A percentile compares a stretch with the other conserved stretches of the same genome.
phyloP scores from a whole-genome alignment of 2,329 filamentous ascomycete species.

The Trichoderma gracile region DNA sequence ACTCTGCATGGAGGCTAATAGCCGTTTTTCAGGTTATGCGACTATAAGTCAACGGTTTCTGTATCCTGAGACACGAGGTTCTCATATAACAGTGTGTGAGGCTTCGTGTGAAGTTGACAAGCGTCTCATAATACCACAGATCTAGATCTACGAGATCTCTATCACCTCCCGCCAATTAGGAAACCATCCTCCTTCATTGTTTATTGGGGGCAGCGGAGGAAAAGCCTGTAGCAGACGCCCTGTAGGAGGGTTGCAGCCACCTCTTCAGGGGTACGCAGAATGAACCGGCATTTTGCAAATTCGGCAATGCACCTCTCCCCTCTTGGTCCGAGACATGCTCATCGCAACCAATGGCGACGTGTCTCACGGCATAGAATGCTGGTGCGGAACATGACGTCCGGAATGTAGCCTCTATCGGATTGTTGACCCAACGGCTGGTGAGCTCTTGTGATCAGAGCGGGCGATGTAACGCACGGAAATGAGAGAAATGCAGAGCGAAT shows the following conservation, averaged over 20 bases:
- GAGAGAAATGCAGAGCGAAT: not conserved
- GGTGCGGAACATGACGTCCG: constrained; percentile 11
- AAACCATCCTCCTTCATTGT: not conserved
- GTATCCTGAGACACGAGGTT: too few relatives aligned
- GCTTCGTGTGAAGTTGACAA: not conserved
- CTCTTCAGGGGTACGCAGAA: constrained; percentile 20
- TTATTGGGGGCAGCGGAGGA: not conserved
- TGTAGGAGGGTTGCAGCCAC: constrained; percentile 21
- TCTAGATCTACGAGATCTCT: constrained; percentile 21
- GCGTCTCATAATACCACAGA: not conserved
- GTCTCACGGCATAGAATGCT: constrained; percentile 8
- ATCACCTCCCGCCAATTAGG: not conserved
- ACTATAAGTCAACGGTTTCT: not conserved
- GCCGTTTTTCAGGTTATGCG: not conserved
- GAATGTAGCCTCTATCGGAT: not conserved
- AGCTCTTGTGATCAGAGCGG: constrained; percentile 1
- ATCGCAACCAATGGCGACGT: constrained; percentile 20
- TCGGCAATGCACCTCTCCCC: constrained; percentile 20
- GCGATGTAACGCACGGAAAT: constrained; percentile 22
- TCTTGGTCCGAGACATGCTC: constrained; percentile 16
- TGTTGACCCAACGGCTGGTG: constrained; percentile 2
- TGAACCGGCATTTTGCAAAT: constrained; percentile 8
- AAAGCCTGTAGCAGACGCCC: not conserved
- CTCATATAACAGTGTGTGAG: too few relatives aligned
- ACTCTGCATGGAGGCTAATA: not conserved